phyloP scores from a whole-genome alignment of 805 yeast species.

The Tetrapisispora iriomotensis region DNA sequence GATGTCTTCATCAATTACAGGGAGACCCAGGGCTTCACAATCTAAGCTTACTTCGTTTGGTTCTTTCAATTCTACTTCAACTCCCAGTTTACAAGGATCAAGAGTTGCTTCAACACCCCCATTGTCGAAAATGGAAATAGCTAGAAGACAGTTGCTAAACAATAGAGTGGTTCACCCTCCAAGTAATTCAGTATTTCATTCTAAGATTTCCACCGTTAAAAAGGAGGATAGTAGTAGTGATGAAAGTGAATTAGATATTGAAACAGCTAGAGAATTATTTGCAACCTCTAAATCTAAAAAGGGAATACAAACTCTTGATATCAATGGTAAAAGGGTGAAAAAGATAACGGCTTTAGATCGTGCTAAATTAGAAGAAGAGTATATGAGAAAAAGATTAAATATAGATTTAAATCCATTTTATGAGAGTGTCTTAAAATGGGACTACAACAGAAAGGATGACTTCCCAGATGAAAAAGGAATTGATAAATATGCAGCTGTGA shows the following conservation, averaged over 20 bases:
- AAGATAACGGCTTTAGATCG: constrained; percentile 33
- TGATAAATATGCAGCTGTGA: constrained; percentile 37
- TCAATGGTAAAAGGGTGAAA: constrained; percentile 31
- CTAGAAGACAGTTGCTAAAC: constrained; percentile 26
- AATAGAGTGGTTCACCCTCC: constrained; percentile 37
- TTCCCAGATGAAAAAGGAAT: constrained; percentile 46
- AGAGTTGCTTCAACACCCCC: constrained; percentile 21
- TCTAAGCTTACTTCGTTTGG: constrained; percentile 33
- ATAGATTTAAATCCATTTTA: constrained; percentile 74
- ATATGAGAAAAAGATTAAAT: constrained; percentile 69
- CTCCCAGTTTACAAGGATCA: constrained; percentile 14
- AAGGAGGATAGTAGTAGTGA: constrained; percentile 27
- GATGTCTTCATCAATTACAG: constrained; percentile 20
- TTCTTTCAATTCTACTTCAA: constrained; percentile 24
- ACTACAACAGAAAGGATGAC: constrained; percentile 46
- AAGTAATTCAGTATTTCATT: constrained; percentile 40
- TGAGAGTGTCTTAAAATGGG: constrained; percentile 63
- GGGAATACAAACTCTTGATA: constrained; percentile 32
- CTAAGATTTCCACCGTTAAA: constrained; percentile 24
- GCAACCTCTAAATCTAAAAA: constrained; percentile 26
- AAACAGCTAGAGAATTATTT: constrained; percentile 29
- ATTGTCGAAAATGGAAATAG: constrained; percentile 30
- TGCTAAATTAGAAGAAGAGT: constrained; percentile 53
- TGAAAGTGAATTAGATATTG: constrained; percentile 34
- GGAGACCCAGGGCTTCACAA: constrained; percentile 27